Evolutionary conservation across 352 stramenopile genomes (phyloP), one percentile per base, ranked within the genome.

Genomic region (Thalassiosira hispida): DNA sequence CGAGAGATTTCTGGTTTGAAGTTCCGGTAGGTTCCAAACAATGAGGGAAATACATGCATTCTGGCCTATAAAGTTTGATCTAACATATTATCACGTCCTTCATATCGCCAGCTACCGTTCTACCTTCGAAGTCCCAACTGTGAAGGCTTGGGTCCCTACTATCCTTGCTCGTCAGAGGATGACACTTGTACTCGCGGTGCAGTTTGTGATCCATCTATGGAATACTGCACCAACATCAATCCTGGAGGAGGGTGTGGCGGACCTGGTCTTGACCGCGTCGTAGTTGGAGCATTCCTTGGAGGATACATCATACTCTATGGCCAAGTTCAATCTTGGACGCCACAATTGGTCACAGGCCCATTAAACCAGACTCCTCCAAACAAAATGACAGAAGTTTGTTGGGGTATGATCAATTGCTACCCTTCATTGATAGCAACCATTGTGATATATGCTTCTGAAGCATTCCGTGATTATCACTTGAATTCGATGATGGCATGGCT

Each of bases 1-100:
- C 77, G n/a, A 75, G 91, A 46, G 91, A 95, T 82, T 94, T 95
- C 69, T 95, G 91, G 91, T 95, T 95, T 79, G 91, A 95, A 83
- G 88, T 95, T 31, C 89, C 91, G 25, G 75, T 83, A 25, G 79
- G 75, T 79, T 22, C 22, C 25, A 18, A 38, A 9, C 18, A 33
- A 51, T 29, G 57, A 25, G 44, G 18, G 16, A 56, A 56, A 5
- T 23, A 2, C 20, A 22, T 38, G 29, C n/a, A 38, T 56, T 38
- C n/a, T 68, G 1, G 31, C 2, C 52, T 22, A 46, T 16, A 4
- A 52, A 51, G 35, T 29, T 8, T 52, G 14, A 18, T 18, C 27
- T 56, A 25, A 53, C 25, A 35, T 33, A 18, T 64, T 8, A 49
- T 25, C 9, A 22, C 12, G 16, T 47, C 22, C n/a, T 59, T 35